Conservation (phyloP, 352 stramenopile species). For the Globisporangium radiosum region DNA sequence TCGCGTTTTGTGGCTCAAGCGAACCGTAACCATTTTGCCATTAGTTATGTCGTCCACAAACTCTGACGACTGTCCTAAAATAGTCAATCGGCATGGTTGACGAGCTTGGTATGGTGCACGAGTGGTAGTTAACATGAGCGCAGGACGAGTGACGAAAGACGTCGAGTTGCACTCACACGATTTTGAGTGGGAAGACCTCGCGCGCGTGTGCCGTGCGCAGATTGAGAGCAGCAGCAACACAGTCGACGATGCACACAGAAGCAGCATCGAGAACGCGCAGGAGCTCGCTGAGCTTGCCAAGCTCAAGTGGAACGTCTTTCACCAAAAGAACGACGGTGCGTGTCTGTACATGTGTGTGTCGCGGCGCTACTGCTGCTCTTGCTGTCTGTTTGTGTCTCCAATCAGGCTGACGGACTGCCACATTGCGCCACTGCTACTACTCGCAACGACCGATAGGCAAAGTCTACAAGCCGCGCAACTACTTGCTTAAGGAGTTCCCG, state of each 20-base stretch:
- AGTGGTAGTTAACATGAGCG: too few relatives aligned
- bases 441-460: constrained; percentile 30
- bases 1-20: too few relatives aligned
- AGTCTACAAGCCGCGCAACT: constrained; percentile 80
- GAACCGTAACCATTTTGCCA: too few relatives aligned
- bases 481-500: constrained; percentile 75
- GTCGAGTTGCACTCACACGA: constrained; percentile 72
- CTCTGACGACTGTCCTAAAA: too few relatives aligned
- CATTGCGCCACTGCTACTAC: neutral
- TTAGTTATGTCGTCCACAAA: too few relatives aligned
- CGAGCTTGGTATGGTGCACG: too few relatives aligned
- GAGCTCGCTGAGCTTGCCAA: constrained; percentile 49
- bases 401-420: neutral
- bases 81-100: too few relatives aligned
- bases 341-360: neutral
- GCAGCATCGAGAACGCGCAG: constrained; percentile 8
- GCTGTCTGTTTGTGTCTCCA: neutral
- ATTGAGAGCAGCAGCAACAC: constrained; percentile 3
- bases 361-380: neutral
- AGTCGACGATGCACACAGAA: neutral
- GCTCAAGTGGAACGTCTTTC: constrained; percentile 70
- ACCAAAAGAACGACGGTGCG: constrained; percentile 66
- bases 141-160: constrained; percentile 27
- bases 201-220: constrained; percentile 28
- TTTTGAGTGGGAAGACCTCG: constrained; percentile 73